Evolutionary conservation across 2,329 filamentous ascomycete species (phyloP), one percentile per base, ranked within the genome.

Genomic region (Colletotrichum cordylinicola): DNA sequence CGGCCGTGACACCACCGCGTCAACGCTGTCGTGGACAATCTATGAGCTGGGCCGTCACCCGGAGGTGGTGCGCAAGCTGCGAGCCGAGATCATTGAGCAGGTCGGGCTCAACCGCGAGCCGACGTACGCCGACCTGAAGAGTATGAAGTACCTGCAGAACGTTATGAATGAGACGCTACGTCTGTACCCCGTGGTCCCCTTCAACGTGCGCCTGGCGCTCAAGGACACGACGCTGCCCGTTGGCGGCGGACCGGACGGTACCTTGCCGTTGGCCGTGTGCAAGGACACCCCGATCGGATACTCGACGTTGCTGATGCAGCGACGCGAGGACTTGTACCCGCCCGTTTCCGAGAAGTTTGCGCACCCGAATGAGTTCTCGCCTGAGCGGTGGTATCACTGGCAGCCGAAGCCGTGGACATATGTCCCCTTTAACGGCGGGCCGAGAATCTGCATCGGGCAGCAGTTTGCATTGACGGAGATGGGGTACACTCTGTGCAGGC

Each of bases 1-100:
- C 2, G 96, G 95, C 15, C 91, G 94, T 52, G 96, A 98, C 84
- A 98, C 96, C 16, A 98, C 96, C 0, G 96, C 96, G 35, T 91
- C 90, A 18, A 95, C 94, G 0, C 89, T 98, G 1, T 94, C 93
- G 0, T 98, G 95, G 93, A 89, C 91, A 43, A 88, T 98, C 75
- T 98, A 97, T 84, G 95, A 98, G 84, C 89, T 98, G 3, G 91
- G 93, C 48, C 91, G 92, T 18, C 89, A 95, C 78, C 95, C 95
- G 0, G 86, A 91, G 3, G 89, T 91, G 4, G 90, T 95, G 5
- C 83, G 87, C 68, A 94, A 92, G 82, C 88, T 98, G 67, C 92
- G 96, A 29, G 84, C 87, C 29, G 95, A 98, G 84, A 95, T 98
- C 80, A 83, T 93, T 31, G 82, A 89, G 2, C 87, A 88, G 0